phyloP scores from a whole-genome alignment of 2,329 filamentous ascomycete genomes.

The Pseudogymnoascus destructans region DNA sequence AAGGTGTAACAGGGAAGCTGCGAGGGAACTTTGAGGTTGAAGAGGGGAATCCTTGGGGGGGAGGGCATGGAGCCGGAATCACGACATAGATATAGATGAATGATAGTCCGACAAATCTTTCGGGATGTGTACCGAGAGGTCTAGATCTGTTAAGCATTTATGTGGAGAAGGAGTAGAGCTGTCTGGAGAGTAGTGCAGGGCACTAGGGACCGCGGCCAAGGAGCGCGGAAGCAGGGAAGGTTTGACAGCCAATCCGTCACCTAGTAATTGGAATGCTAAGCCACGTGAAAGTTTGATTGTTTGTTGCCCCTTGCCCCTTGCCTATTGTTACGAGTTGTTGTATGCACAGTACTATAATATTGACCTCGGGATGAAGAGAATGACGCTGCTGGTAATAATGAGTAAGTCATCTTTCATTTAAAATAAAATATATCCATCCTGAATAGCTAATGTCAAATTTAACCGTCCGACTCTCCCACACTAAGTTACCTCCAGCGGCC shows the following conservation, averaged over 20 bases:
- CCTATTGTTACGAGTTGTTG: not conserved
- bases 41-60: not conserved
- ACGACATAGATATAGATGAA: not conserved
- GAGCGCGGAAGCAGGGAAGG: not conserved
- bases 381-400: not conserved
- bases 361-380: not conserved
- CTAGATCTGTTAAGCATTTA: not conserved
- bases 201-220: not conserved
- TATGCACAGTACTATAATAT: not conserved
- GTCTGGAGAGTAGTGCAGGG: not conserved
- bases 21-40: not conserved
- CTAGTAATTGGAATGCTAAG: not conserved
- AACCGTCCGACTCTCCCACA: not conserved
- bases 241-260: not conserved
- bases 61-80: not conserved
- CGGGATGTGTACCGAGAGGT: not conserved
- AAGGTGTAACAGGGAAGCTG: not conserved
- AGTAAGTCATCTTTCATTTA: not conserved
- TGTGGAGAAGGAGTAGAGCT: not conserved
- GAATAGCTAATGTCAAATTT: not conserved
- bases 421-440: not conserved
- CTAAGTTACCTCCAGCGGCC: constrained; percentile 16
- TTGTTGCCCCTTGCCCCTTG: not conserved
- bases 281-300: not conserved
- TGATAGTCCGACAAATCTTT: not conserved